These are phyloP conservation scores for Lentinus tigrinus DNA, from an alignment of 768 basidiomycete species.

Conservation along the genomic window DNA sequence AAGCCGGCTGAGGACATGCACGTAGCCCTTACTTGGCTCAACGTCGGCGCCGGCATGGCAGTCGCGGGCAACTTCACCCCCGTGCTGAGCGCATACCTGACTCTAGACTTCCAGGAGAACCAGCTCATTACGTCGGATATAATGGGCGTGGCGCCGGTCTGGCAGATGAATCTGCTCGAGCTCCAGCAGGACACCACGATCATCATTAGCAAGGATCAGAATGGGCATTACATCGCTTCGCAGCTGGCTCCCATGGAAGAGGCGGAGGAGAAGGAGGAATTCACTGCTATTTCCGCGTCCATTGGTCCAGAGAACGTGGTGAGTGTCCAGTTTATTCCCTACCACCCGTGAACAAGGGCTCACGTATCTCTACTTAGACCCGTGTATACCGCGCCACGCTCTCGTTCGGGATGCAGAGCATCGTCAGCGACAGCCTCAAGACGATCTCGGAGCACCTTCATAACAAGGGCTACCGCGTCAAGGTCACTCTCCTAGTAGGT, in stretches of 20 bases:
- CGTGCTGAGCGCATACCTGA: conserved; percentile 5
- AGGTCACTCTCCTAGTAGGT: neutral
- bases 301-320: neutral
- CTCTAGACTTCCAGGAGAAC: neutral
- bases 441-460: neutral
- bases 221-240: neutral
- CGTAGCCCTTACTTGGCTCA: neutral
- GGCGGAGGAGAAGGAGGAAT: neutral
- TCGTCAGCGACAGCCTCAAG: neutral
- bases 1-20: neutral
- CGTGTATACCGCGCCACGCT: conserved; percentile 2
- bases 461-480: neutral
- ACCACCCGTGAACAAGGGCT: neutral
- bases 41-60: neutral
- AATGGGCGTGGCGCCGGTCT: neutral
- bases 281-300: neutral
- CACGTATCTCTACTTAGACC: neutral
- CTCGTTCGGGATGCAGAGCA: neutral
- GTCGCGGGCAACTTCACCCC: conserved; percentile 6
- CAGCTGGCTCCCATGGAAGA: neutral
- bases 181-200: neutral
- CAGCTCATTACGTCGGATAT: neutral
- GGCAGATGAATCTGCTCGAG: neutral
- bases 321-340: neutral
- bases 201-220: neutral